Conservation (phyloP, 768 basidiomycete species). For the Leccinum sublutescens region DNA sequence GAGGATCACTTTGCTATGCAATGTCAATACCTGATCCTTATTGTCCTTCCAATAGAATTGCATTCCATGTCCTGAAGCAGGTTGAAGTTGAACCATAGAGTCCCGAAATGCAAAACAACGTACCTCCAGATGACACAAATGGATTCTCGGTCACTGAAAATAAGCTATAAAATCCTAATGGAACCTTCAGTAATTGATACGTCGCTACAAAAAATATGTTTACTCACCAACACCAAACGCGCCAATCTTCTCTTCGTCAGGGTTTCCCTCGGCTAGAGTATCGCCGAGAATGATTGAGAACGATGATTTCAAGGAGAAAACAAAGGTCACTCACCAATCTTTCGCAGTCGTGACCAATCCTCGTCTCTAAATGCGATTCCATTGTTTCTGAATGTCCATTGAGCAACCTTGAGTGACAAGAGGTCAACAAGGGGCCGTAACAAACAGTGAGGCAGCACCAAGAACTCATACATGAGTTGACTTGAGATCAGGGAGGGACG, state of each 20-base stretch:
- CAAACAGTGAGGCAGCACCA: not conserved
- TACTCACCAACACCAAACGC: conserved; percentile 26
- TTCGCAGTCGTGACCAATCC: conserved; percentile 18
- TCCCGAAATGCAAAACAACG: conserved; percentile 4
- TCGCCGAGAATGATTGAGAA: not conserved
- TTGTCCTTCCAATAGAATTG: conserved; percentile 95
- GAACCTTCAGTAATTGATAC: not conserved
- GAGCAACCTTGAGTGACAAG: conserved; percentile 50
- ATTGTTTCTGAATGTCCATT: conserved; percentile 88
- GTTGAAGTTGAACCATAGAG: conserved; percentile 1
- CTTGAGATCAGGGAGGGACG: conserved; percentile 60
- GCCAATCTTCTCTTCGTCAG: conserved; percentile 26
- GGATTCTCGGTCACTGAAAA: conserved; percentile 85
- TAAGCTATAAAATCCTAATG: conserved; percentile 68
- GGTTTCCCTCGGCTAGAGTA: conserved; percentile 23
- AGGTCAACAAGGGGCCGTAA: not conserved
- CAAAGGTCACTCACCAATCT: conserved; percentile 10
- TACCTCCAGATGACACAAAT: conserved; percentile 78
- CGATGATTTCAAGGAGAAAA: not conserved
- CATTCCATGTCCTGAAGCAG: conserved; percentile 75
- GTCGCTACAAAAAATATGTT: not conserved
- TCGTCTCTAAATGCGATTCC: conserved; percentile 68
- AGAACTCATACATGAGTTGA: conserved; percentile 48
- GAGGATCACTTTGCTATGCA: not conserved
- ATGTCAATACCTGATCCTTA: conserved; percentile 67